Evolutionary conservation across 768 basidiomycete genomes (phyloP), one percentile per base, ranked within the genome.

Genomic region (Lactifluus hygrophoroides): DNA sequence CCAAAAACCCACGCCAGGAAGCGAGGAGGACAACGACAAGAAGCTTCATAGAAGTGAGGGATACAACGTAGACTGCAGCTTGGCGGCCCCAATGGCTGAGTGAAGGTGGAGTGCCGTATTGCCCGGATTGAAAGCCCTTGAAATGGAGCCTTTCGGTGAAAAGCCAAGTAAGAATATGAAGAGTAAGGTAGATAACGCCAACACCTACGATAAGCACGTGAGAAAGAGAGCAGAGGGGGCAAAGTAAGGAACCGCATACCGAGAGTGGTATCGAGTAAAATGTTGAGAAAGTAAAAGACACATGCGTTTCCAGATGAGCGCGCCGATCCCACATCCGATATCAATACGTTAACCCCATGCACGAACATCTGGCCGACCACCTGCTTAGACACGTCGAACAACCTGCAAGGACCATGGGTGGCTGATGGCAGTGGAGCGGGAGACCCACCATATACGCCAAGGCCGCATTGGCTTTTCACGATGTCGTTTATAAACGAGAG

Each of bases 361-460:
- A 93, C 82, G 66, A 89, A 86, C 75, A 86, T 76, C 67, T 90
- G 87, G 46, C 90, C 95, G 14, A 88, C 78, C 54, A 96, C 74
- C 75, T 97, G 94, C 70, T 96, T 96, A 2, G 85, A 86, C 5
- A 96, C 88, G 66, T 96, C 94, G 69, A 90, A 93, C n/a, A 88
- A 68, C 92, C 90, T 92, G 58, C n/a, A n/a, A 56, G 30, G 25
- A 30, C n/a, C 23, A 46, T 52, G 35, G 37, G 34, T 48, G 11
- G 11, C 8, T 8, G 32, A n/a, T 30, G 30, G n/a, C 3, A 13
- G 7, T 25, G 34, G 27, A 11, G 51, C 38, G 25, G 19, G 51
- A 34, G 57, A 62, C 82, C 58, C 65, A 88, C 92, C 95, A 98
- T 73, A 96, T 95, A 65, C 80, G 77, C 95, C 95, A 98, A 19